Conservation (phyloP, 208 protist species). For the Naegleria fowleri region DNA sequence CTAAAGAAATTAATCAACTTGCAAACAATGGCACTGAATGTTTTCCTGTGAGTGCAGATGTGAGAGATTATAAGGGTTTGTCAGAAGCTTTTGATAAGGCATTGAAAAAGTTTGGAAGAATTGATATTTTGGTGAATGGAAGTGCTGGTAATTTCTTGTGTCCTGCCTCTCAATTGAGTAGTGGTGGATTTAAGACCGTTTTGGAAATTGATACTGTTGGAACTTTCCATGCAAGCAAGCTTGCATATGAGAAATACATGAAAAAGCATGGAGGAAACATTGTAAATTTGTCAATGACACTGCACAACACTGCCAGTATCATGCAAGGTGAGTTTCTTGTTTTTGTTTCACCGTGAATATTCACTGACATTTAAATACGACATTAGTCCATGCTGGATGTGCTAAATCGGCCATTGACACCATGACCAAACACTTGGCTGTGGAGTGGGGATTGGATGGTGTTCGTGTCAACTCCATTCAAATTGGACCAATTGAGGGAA, state of each 20-base stretch:
- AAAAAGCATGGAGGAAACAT: slow-evolving; percentile 24
- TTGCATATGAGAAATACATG: slow-evolving; percentile 32
- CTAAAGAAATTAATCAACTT: too few relatives aligned
- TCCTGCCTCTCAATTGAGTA: slow-evolving; percentile 38
- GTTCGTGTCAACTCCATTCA: slow-evolving; percentile 40
- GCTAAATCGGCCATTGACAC: slow-evolving; percentile 41
- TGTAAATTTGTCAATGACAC: slow-evolving; percentile 40
- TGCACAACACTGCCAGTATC: neutral
- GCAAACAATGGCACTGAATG: too few relatives aligned
- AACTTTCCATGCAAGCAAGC: slow-evolving; percentile 38
- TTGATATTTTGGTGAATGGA: slow-evolving; percentile 45
- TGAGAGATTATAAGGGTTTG: slow-evolving; percentile 26
- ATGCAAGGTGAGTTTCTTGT: slow-evolving; percentile 33
- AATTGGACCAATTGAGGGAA: slow-evolving; percentile 40
- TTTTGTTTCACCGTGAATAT: neutral
- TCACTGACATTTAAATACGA: neutral
- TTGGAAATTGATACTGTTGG: slow-evolving; percentile 38
- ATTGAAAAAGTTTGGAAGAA: slow-evolving; percentile 18
- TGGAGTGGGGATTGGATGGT: slow-evolving; percentile 40
- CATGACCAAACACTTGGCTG: slow-evolving; percentile 31
- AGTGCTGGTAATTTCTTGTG: slow-evolving; percentile 48
- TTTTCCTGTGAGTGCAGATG: slow-evolving; percentile 28
- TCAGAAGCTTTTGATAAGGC: neutral
- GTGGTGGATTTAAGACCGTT: slow-evolving; percentile 44
- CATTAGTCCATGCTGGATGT: neutral